A percentile compares a stretch with the other conserved stretches of the same genome.
phyloP scores from a whole-genome alignment of 352 stramenopile species.

The Globisporangium solare region DNA sequence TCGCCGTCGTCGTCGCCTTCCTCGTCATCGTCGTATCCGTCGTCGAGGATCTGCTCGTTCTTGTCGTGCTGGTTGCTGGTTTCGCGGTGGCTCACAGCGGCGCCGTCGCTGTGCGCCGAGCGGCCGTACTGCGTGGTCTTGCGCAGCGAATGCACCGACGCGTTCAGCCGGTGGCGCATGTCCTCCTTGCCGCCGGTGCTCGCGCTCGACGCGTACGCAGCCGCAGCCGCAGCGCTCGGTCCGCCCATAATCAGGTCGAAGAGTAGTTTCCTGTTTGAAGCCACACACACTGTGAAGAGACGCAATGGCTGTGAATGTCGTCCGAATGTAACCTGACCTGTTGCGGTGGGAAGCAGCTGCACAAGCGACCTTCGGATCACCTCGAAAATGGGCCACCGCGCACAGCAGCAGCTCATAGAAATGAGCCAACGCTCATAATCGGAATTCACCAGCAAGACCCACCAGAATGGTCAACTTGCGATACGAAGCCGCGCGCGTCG shows the following conservation, averaged over 20 bases:
- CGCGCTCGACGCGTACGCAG: slow-evolving; percentile 4
- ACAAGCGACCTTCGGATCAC: slow-evolving; percentile 5
- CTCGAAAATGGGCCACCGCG: background rate
- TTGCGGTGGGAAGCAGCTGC: slow-evolving; percentile 9
- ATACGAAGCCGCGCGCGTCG: slow-evolving; percentile 65
- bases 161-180: slow-evolving; percentile 7
- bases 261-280: background rate
- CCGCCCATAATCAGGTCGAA: slow-evolving; percentile 3
- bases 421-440: slow-evolving; percentile 6
- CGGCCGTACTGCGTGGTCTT: slow-evolving; percentile 17
- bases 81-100: background rate
- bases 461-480: slow-evolving; percentile 54
- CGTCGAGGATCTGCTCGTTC: slow-evolving; percentile 7
- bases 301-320: background rate
- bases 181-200: background rate
- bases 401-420: slow-evolving; percentile 1
- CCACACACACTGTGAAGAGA: slow-evolving; percentile 10
- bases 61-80: background rate
- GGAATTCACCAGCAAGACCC: slow-evolving; percentile 12
- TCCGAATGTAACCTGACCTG: background rate
- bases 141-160: slow-evolving; percentile 19
- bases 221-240: slow-evolving; percentile 1
- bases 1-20: slow-evolving; percentile 25
- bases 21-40: slow-evolving; percentile 17
- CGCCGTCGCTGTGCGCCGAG: background rate